Evolutionary conservation across 129 eudicot genomes (phyloP).

Genomic region (Flaveria ramosissima): DNA sequence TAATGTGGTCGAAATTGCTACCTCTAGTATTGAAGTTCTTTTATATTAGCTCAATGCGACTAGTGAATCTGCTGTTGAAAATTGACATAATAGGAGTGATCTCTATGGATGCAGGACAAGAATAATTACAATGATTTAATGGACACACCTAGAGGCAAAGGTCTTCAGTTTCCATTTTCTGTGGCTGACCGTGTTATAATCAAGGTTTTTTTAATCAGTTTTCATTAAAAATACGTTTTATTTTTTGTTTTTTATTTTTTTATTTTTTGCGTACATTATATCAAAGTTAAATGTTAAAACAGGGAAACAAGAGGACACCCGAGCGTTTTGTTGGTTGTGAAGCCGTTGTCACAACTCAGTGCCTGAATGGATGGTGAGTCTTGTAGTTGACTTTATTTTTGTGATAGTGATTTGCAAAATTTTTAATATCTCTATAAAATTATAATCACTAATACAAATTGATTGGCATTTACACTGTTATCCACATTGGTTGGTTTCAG

Average conservation of each 20-base stretch:
- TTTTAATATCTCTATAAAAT: neutral
- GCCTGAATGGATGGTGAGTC: slow-evolving; percentile 93
- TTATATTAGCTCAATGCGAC: neutral
- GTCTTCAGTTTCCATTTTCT: slow-evolving; percentile 82
- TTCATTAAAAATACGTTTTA: neutral
- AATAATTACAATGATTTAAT: slow-evolving; percentile 46
- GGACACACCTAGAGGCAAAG: slow-evolving; percentile 65
- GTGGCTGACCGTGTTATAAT: slow-evolving; percentile 79
- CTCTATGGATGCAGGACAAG: slow-evolving; percentile 53
- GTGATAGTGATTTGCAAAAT: neutral
- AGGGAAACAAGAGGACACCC: slow-evolving; percentile 98
- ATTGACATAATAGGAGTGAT: neutral
- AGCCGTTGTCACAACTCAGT: slow-evolving; percentile 90
- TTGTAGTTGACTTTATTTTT: slow-evolving; percentile 10
- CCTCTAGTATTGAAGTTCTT: neutral
- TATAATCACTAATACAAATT: neutral
- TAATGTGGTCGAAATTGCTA: neutral
- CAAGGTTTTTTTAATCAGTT: slow-evolving; percentile 49
- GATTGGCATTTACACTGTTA: neutral
- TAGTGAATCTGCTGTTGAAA: neutral
- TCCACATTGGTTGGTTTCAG: slow-evolving; percentile 36
- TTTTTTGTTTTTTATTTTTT: neutral
- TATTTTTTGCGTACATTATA: neutral
- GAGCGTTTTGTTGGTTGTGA: slow-evolving; percentile 91
- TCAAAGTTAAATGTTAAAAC: slow-evolving; percentile 21